Evolutionary conservation across 257 asterid species (phyloP).

Genomic region (Rehmannia glutinosa): DNA sequence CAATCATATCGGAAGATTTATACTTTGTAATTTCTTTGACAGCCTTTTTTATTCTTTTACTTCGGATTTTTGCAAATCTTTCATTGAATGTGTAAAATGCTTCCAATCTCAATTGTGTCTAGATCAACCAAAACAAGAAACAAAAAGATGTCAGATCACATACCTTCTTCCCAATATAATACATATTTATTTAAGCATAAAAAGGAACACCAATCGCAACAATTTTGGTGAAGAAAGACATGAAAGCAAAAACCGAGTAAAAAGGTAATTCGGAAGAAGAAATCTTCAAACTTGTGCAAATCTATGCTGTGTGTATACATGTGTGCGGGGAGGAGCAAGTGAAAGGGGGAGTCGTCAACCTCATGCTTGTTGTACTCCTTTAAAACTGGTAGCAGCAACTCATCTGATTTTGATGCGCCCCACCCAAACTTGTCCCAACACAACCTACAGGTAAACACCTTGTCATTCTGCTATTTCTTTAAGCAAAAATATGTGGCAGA

Average conservation of each 20-base stretch:
- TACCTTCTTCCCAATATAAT: no score
- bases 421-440: slow-evolving; percentile 96
- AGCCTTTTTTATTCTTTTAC: slow-evolving; percentile 87
- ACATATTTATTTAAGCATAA: background rate
- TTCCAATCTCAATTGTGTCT: slow-evolving; percentile 97
- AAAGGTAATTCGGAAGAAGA: no score
- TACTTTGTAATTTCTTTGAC: slow-evolving; percentile 67
- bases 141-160: slow-evolving; percentile 13
- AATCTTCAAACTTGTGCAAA: no score
- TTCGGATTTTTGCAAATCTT: slow-evolving; percentile 90
- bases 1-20: slow-evolving; percentile 45
- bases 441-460: slow-evolving; percentile 42
- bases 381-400: slow-evolving; percentile 76
- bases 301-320: no score
- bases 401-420: slow-evolving; percentile 77
- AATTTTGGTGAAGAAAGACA: no score
- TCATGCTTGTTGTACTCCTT: slow-evolving; percentile 88
- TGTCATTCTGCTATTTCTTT: background rate
- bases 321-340: no score
- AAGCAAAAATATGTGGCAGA: no score
- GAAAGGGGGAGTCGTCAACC: slow-evolving; percentile 39
- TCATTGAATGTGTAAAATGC: slow-evolving; percentile 95
- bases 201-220: no score
- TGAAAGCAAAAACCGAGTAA: no score
- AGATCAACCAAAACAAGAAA: slow-evolving; percentile 22